These are phyloP conservation scores for barley (Hordeum vulgare) DNA, from an alignment of 176 grass and related monocot genomes.

Conservation along the genomic window MorexV3_pseudomolecules_assembly NC_058520.1:614775190-614775689, in stretches of 20 bases:
- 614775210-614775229: constrained; percentile 37
- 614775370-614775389: neutral
- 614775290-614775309: constrained; percentile 23
- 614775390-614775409: too few species aligned
- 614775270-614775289: constrained; percentile 10
- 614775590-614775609: neutral
- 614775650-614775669: neutral
- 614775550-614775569: neutral
- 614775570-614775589: neutral
- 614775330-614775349: constrained; percentile 21
- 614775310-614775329: constrained; percentile 39
- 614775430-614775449: neutral
- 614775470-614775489: neutral
- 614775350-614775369: constrained; percentile 36
- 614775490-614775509: constrained; percentile 8
- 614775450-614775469: neutral
- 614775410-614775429: constrained; percentile 13
- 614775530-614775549: neutral
- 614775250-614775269: neutral
- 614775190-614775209: constrained; percentile 31
- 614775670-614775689: neutral
- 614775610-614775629: neutral
- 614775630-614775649: neutral
- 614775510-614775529: neutral
- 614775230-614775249: neutral